A percentile compares a stretch with the other conserved stretches of the same genome.
These are phyloP conservation scores for Boletus fagicola DNA, from an alignment of 768 basidiomycete species.

Conservation along the genomic window DNA sequence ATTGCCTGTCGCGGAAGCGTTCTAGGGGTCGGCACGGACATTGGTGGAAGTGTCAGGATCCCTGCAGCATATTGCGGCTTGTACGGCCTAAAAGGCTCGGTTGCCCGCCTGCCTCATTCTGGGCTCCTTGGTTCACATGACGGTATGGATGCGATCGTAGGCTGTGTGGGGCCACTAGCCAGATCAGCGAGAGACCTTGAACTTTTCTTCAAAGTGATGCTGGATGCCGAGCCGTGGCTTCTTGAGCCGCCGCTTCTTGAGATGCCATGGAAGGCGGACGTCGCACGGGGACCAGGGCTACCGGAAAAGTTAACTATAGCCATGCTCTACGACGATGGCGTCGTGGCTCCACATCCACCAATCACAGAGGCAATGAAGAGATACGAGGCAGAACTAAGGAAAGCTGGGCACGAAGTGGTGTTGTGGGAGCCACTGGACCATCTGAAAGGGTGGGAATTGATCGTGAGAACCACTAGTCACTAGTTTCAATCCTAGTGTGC, in stretches of 20 bases:
- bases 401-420: constrained; percentile 52
- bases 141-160: constrained; percentile 53
- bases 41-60: constrained; percentile 46
- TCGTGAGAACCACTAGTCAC: constrained; percentile 31
- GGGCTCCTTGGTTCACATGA: constrained; percentile 49
- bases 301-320: constrained; percentile 45
- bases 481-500: constrained; percentile 4
- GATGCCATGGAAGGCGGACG: constrained; percentile 47
- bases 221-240: constrained; percentile 47
- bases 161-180: constrained; percentile 48
- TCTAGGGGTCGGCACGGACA: constrained; percentile 46
- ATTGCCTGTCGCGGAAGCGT: constrained; percentile 43
- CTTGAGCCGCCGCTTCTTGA: constrained; percentile 45
- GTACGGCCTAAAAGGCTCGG: constrained; percentile 47
- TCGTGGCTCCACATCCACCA: constrained; percentile 50
- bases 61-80: constrained; percentile 42
- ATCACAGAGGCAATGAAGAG: constrained; percentile 40
- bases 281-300: constrained; percentile 38
- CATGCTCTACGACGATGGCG: constrained; percentile 50
- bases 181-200: constrained; percentile 48
- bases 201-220: constrained; percentile 48
- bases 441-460: constrained; percentile 44
- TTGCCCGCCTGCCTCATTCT: constrained; percentile 50
- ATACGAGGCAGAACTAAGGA: constrained; percentile 39
- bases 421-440: constrained; percentile 47